Evolutionary conservation across 495 filamentous ascomycete genomes (phyloP), one percentile per base, ranked within the genome.

Genomic region (Astrothelium macrocarpum): DNA sequence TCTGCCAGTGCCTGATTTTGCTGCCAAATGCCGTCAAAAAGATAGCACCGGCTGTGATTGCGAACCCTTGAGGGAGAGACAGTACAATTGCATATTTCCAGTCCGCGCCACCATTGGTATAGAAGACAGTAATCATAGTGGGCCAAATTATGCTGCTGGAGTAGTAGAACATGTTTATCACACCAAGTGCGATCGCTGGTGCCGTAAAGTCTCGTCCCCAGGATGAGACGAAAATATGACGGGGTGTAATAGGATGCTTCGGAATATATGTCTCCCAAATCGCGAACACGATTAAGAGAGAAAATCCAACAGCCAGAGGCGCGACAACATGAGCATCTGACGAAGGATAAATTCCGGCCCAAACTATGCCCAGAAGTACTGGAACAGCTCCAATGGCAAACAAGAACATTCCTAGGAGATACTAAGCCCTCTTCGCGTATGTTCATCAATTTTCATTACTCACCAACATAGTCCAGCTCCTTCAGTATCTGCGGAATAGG

Each of bases 81-180:
- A 75, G 62, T 7, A 73, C 58, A 26, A 73, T 64, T 28, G 63
- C 65, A 49, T 74, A 64, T 62, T 45, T 60, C 39, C 70, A 66
- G 60, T 66, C 43, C n/a, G 65, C 63, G 4, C 61, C 69, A 1
- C 56, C 59, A 11, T 68, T 70, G 20, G 70, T 69, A 56, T 68
- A 72, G 60, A 72, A 72, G 1, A 71, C 68, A 28, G 60, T 65
- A 45, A 71, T 63, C 69, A 66, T 66, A 1, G 66, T 68, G 14
- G 68, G 69, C 53, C 68, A 72, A 28, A 72, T 68, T 23, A 72
- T 61, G 65, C 70, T 72, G 43, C 70, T 67, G 43, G 60, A 63
- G 39, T 72, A 70, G 43, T 69, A 72, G 46, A 72, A 72, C 70
- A 72, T 72, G 34, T 67, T 72, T 1, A 72, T 64, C 26, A 72